These are phyloP conservation scores for Wickerhamiella dianesei DNA, from an alignment of 805 yeast species.

Conservation along the genomic window DNA sequence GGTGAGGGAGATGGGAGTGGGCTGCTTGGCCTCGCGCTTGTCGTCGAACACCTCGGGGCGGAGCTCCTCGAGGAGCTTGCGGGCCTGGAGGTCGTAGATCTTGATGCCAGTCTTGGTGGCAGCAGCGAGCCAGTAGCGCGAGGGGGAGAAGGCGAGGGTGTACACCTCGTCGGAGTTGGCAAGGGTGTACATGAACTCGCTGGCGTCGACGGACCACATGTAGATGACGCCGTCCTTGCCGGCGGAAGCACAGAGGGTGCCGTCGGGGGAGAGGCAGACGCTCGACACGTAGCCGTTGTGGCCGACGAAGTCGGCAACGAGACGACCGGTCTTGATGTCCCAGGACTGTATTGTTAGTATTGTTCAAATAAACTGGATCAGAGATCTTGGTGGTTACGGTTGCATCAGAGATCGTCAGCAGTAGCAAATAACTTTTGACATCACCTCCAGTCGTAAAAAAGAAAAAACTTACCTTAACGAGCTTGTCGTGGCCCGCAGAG, in stretches of 20 bases:
- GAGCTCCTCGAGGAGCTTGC: slow-evolving; percentile 88
- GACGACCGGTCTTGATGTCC: slow-evolving; percentile 74
- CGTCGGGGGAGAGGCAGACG: slow-evolving; percentile 98
- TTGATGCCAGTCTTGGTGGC: slow-evolving; percentile 97
- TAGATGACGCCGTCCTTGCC: slow-evolving; percentile 98
- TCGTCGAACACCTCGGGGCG: slow-evolving; percentile 88
- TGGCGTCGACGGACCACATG: slow-evolving; percentile 91
- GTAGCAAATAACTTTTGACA: slow-evolving; percentile 93
- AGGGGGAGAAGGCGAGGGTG: slow-evolving; percentile 99
- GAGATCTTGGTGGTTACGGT: slow-evolving; percentile 95
- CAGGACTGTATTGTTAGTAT: slow-evolving; percentile 53
- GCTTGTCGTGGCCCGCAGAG: slow-evolving; percentile 98
- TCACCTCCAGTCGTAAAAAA: slow-evolving; percentile 38
- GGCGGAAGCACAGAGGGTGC: slow-evolving; percentile 97
- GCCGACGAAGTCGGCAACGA: slow-evolving; percentile 94
- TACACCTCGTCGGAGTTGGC: slow-evolving; percentile 92
- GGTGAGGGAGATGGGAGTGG: slow-evolving; percentile 94
- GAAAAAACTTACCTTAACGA: slow-evolving; percentile 83
- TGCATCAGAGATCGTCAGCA: slow-evolving; percentile 89
- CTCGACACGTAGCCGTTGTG: slow-evolving; percentile 98
- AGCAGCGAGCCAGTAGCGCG: slow-evolving; percentile 99
- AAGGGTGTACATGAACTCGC: slow-evolving; percentile 82
- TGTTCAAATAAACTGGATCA: slow-evolving; percentile 36
- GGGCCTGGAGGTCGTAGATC: slow-evolving; percentile 94
- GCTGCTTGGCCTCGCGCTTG: slow-evolving; percentile 73